Percentiles rank a stretch among this genome's conserved stretches.
phyloP scores from a whole-genome alignment of 306 rosid genomes.

The Castanospermum australe region DNA sequence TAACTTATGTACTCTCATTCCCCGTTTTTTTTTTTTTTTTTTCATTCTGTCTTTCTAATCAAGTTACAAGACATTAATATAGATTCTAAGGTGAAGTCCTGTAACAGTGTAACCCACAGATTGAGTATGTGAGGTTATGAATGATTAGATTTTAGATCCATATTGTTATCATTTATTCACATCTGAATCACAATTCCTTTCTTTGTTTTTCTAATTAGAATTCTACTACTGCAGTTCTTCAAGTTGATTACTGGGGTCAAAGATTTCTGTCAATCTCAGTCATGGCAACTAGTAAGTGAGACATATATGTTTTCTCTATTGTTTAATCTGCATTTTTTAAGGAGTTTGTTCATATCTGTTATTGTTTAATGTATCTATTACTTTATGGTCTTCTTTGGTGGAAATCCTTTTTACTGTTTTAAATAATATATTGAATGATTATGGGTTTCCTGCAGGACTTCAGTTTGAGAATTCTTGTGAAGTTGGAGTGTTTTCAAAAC shows the following conservation, averaged over 20 bases:
- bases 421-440: background rate
- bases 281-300: conserved; percentile 59
- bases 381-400: background rate
- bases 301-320: background rate
- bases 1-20: background rate
- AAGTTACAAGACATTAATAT: background rate
- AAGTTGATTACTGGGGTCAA: conserved; percentile 21
- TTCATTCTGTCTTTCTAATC: background rate
- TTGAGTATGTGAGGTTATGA: background rate
- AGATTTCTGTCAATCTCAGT: conserved; percentile 25
- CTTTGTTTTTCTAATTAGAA: conserved; percentile 14
- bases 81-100: background rate
- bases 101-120: background rate
- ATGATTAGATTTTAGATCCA: background rate
- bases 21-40: background rate
- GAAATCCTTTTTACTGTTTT: background rate
- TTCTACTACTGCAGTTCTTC: conserved; percentile 20
- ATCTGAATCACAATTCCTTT: background rate
- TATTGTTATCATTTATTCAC: background rate
- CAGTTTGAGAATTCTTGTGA: conserved; percentile 94
- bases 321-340: background rate
- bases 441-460: conserved; percentile 52
- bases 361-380: background rate
- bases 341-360: background rate
- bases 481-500: conserved; percentile 93